phyloP scores from a whole-genome alignment of 208 protist species.

The Crithidia mellificae region DNA sequence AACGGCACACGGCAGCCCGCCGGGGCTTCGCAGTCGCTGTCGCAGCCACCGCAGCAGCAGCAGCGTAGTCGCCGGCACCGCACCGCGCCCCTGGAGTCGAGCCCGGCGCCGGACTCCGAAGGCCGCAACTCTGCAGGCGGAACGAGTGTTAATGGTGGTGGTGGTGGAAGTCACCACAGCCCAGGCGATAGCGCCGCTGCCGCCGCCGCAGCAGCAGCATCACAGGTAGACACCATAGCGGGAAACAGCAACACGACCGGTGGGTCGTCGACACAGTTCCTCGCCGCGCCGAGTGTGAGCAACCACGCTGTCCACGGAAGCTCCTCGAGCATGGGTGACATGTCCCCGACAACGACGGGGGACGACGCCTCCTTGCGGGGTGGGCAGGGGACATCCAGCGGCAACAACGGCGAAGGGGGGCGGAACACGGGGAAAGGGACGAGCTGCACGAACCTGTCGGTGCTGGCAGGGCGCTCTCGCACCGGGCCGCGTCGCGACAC shows the following conservation, averaged over 20 bases:
- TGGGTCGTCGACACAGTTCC: background rate
- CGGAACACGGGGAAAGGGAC: background rate
- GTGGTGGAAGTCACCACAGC: no score
- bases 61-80: slow-evolving; percentile 4
- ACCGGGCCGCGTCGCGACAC: slow-evolving; percentile 14
- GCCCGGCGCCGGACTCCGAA: slow-evolving; percentile 8
- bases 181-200: background rate
- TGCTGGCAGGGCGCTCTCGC: slow-evolving; percentile 9
- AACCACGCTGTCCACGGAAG: background rate
- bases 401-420: no score
- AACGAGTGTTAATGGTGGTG: no score
- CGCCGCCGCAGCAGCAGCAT: background rate
- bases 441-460: background rate
- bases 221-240: background rate
- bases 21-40: no score
- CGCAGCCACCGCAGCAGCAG: background rate
- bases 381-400: background rate
- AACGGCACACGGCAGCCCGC: background rate
- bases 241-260: background rate
- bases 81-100: slow-evolving; percentile 17
- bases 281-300: slow-evolving; percentile 10
- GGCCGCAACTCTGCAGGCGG: no score
- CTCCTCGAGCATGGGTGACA: background rate
- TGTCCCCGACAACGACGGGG: slow-evolving; percentile 5
- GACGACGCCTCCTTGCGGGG: background rate